Evolutionary conservation across 2,329 filamentous ascomycete genomes (phyloP), one percentile per base, ranked within the genome.

Genomic region (Sporothrix humicola): DNA sequence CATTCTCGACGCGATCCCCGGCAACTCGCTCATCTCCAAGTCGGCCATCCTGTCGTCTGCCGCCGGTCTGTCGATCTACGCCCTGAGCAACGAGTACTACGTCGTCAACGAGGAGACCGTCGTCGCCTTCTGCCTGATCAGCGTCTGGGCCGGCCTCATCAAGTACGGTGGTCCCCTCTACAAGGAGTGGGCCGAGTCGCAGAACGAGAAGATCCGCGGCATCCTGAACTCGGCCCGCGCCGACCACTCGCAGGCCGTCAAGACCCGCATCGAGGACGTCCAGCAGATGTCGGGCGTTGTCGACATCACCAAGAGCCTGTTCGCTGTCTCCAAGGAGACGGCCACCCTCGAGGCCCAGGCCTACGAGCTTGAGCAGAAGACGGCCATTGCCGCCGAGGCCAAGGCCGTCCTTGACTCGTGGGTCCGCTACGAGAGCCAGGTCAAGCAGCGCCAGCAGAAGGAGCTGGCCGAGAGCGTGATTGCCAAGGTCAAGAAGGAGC

Each of bases 11-110:
- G 87, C 95, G 77, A 89, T 99, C 72, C 96, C 96, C 81, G 96
- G 97, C 80, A 97, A 90, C 89, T 95, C 89, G 82, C 87, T 98
- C 77, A 87, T 97, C 82, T 97, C 94, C 85, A 99, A 99, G 92
- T 94, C 94, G 79, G 96, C 96, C 81, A 95, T 98, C 82, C 92
- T 99, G 81, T 98, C 95, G 82, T 95, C 94, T 80, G 92, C 92
- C 77, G 93, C 96, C 81, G 95, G 93, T 86, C 85, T 97, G 79
- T 95, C 93, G 81, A 89, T 97, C 84, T 97, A 96, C 82, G 96
- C 94, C 81, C 94, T 99, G 86, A 97, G 93, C 91, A 99, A 97
- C 87, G 96, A 99, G 90, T 94, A 98, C 88, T 98, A 98, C 86
- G 94, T 99, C 83, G 89, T 99, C 86, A 99, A 99, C 87, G 96